phyloP scores from a whole-genome alignment of 2,329 filamentous ascomycete species.

The Aspergillus thermomutatus region DNA sequence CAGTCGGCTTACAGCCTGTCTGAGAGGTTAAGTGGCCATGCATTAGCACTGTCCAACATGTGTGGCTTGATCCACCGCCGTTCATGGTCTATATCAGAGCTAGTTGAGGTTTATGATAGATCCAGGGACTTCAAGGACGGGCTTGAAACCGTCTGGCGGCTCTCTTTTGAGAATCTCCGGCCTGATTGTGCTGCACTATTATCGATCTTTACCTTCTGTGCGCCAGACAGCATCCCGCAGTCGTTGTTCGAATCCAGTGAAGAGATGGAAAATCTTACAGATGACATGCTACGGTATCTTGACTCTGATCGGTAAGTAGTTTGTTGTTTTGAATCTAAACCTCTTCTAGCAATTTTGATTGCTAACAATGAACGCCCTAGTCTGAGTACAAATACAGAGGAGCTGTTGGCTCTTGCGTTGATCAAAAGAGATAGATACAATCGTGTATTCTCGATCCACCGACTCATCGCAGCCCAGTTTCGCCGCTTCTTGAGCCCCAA shows the following conservation, averaged over 20 bases:
- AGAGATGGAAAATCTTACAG: conserved; percentile 1
- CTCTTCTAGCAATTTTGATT: no score
- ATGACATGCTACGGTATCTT: conserved; percentile 2
- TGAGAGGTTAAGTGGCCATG: conserved; percentile 1
- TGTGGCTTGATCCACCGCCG: conserved; percentile 2
- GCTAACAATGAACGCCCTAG: neutral
- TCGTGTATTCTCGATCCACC: conserved; percentile 3
- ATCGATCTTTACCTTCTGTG: neutral
- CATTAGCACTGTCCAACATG: conserved; percentile 3
- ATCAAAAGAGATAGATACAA: conserved; percentile 1
- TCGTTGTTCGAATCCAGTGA: neutral
- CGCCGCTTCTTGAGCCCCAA: neutral
- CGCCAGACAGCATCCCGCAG: conserved; percentile 1
- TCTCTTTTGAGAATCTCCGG: conserved; percentile 1
- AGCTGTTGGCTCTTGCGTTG: neutral
- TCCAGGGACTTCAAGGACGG: neutral
- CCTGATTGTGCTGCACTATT: neutral
- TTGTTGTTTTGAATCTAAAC: no score
- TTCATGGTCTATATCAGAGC: conserved; percentile 3
- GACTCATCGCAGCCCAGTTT: neutral
- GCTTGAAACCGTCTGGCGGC: neutral
- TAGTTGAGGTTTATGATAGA: conserved; percentile 1
- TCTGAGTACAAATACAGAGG: conserved; percentile 1
- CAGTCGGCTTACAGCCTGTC: neutral
- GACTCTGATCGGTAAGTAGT: neutral